Evolutionary conservation across 2,329 filamentous ascomycete species (phyloP), one percentile per base, ranked within the genome.

Genomic region (Aspergillus sp.): DNA sequence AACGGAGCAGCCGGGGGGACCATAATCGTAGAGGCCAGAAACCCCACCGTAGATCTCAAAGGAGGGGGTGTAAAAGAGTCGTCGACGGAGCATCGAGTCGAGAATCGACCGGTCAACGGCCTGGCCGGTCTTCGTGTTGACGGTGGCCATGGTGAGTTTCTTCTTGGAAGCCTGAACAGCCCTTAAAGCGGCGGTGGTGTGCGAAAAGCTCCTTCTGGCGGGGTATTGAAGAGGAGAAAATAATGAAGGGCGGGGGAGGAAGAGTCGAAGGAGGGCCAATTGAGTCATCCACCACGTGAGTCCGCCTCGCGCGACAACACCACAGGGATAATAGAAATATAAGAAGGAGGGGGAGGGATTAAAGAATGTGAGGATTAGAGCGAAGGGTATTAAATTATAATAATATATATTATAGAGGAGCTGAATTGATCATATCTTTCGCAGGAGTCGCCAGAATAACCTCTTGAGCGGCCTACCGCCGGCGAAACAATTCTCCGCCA

Each of bases 41-140:
- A 93, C 85, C 62, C 89, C 89, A 56, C 87, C 87, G 65, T 97
- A 97, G 60, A 95, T 91, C 70, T 97, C 93, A 69, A 96, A 97
- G 43, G 90, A 85, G 42, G 90, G 90, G 51, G 90, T 95, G 72
- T 93, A 95, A 77, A 97, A 97, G 72, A 91, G 77, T 68, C 90
- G 86, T 54, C 90, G 86, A 55, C 86, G 83, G 58, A 97, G 83
- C 62, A 97, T 81, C 49, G 83, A 86, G 64, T 97, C 93, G 62
- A 97, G 81, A 45, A 81, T 75, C 47, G 78, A 73, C 61, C 89
- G 83, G 70, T 97, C 90, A 59, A 98, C 85, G 70, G 88, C 83
- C 76, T 95, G 84, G 59, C 91, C 93, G 71, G 86, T 90, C 64
- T 89, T 82, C 47, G 90, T 95, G 54, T 87, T 93, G 45, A 78